Base-by-base conservation (phyloP, 371 early-diverging fungal genomes). In the Dichotomocladium elegans region DNA sequence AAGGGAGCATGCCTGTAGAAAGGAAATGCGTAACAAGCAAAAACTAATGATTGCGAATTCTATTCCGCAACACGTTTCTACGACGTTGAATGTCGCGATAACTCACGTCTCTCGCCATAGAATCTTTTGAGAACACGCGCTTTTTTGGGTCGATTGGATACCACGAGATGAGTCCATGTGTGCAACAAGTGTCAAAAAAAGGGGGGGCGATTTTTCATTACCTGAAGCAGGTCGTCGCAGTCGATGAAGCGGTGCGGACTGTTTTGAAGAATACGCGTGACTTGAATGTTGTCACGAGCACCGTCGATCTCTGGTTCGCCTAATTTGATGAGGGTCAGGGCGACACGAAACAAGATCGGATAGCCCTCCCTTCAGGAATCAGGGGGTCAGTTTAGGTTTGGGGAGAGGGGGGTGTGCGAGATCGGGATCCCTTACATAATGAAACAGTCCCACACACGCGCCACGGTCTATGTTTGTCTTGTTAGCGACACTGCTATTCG, bases 391-490 rank as follows among this genome's bases (percentile, higher is more conserved):
- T n/a, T n/a, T n/a, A n/a, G n/a, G n/a, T n/a, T n/a, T 3, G 8
- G 3, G 43, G 22, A 22, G 22, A 56, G 15, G 33, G 21, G 10
- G 8, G n/a, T 19, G 21, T 17, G 6, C 14, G 11, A 25, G 15
- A 25, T 3, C n/a, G 46, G 27, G 2, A 35, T 15, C 4, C 61
- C 82, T 65, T 77, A 79, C 80, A 82, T 83, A 53, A 84, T 83
- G 50, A 90, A 84, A 41, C 82, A 79, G 80, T 91, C 93, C 91
- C 91, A 91, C 1, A 90, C 80, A 8, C 91, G 72, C 0, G 90
- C 66, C 8, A 84, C 81, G 2, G 88, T 83, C 73, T 74, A 58
- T 3, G 22, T 61, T 35, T 9, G n/a, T n/a, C n/a, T n/a, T n/a
- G n/a, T n/a, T n/a, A n/a, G n/a, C n/a, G n/a, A 19, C 28, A 33